Evolutionary conservation across 345 rosid species (phyloP).

Genomic region (Corchorus capsularis): DNA sequence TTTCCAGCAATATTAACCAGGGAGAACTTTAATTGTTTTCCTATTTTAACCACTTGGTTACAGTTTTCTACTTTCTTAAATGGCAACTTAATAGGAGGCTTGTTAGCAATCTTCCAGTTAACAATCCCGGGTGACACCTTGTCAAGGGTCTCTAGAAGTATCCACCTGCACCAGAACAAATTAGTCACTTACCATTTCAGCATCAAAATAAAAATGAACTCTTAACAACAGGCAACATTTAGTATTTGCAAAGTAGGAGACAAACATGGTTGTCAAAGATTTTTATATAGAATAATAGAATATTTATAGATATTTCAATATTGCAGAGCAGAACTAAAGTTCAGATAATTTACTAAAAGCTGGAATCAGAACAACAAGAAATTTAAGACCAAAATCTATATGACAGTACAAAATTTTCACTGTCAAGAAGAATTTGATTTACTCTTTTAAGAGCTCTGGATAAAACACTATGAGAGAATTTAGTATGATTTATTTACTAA

Average conservation of each 20-base stretch:
- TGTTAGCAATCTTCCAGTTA: slow-evolving; percentile 90
- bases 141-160: slow-evolving; percentile 89
- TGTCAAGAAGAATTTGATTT: no score
- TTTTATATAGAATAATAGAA: neutral
- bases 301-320: neutral
- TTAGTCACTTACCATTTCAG: slow-evolving; percentile 9
- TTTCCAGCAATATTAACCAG: slow-evolving; percentile 95
- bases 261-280: neutral
- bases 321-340: neutral
- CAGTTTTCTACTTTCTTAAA: slow-evolving; percentile 98
- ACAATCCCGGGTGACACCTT: slow-evolving; percentile 95
- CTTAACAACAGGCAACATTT: neutral
- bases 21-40: slow-evolving; percentile 94
- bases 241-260: neutral
- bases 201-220: slow-evolving; percentile 11
- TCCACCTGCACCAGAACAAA: slow-evolving; percentile 64
- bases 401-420: neutral
- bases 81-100: slow-evolving; percentile 94
- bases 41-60: slow-evolving; percentile 92
- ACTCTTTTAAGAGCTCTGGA: slow-evolving; percentile 2
- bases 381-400: neutral
- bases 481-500: neutral
- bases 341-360: neutral
- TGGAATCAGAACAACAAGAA: neutral
- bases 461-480: neutral